Base-by-base conservation (phyloP, 2,329 filamentous ascomycete genomes). In the Neopestalotiopsis clavispora region DNA sequence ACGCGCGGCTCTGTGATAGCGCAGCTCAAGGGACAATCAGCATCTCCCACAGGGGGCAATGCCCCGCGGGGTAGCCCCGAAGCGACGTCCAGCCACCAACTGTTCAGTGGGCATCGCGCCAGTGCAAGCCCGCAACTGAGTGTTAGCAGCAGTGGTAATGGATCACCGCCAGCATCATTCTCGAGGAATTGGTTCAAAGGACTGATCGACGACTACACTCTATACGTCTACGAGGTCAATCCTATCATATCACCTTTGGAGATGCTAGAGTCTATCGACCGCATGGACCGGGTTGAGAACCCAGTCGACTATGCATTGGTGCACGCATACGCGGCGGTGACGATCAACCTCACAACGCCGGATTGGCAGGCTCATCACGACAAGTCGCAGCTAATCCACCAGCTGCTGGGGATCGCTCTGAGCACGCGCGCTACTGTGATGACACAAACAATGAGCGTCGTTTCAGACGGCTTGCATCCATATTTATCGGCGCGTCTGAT, bases 301-400 rank as follows among this genome's bases (percentile, higher is more conserved):
- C 40, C 23, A 17, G 61, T 64, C 4, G 61, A 64, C 7, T 2
- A 64, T 40, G 61, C 61, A 30, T 20, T 64, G 6, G 61, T 64
- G 1, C 61, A 64, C 45, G 61, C 61, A 20, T 64, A 49, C 49
- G 61, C 61, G 2, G 61, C 61, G 7, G 61, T 64, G 17, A 64
- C 61, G 14, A 6, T 64, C 40, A 64, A 64, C 23, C 23, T 64
- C 13, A 64, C 61, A 28, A 49, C 34, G 14, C 61, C 61, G 6
- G 40, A 64, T 20, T 64, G 61, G 61, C 61, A 64, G 28, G 61
- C 40, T 23, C 20, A 64, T 30, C 61, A 64, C 10, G 61, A 4
- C 20, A 40, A 64, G 40, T 64, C 61, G 12, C n/a, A 23, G 2
- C 40, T 34, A 4, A 64, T 64, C 2, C 61, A 64, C 14, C 38